Evolutionary conservation across 371 early-diverging fungal genomes (phyloP).

Genomic region (Parasitella parasitica): DNA sequence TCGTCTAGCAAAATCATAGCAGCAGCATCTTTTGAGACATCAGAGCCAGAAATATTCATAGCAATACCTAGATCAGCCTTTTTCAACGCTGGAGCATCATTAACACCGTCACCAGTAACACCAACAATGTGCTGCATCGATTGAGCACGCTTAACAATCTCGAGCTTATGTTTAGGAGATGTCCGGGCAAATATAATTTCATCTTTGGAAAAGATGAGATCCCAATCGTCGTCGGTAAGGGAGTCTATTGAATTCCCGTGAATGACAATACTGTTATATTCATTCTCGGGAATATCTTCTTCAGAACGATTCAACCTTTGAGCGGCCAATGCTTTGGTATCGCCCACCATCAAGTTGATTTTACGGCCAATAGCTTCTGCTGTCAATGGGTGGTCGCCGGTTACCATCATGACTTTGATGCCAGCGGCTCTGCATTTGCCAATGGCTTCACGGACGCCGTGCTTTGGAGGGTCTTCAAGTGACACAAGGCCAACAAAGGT

Average conservation of each 20-base stretch:
- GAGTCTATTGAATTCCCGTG: constrained; percentile 87
- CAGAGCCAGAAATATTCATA: constrained; percentile 93
- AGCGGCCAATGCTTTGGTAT: constrained; percentile 81
- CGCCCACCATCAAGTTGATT: constrained; percentile 87
- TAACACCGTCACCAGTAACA: constrained; percentile 93
- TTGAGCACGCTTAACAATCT: constrained; percentile 45
- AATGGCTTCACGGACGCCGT: constrained; percentile 96
- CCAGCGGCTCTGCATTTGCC: constrained; percentile 90
- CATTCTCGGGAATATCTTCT: constrained; percentile 70
- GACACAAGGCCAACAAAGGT: constrained; percentile 86
- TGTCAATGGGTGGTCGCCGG: constrained; percentile 94
- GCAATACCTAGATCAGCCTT: constrained; percentile 97
- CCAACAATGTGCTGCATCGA: constrained; percentile 44
- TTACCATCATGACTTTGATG: constrained; percentile 95
- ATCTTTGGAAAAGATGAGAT: constrained; percentile 46
- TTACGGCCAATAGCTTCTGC: constrained; percentile 86
- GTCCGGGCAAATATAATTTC: constrained; percentile 55
- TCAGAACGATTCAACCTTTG: constrained; percentile 58
- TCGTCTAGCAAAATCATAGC: constrained; percentile 96
- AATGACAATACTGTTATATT: constrained; percentile 88
- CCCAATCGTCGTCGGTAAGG: constrained; percentile 87
- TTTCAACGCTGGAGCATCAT: constrained; percentile 93
- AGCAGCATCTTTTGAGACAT: constrained; percentile 97
- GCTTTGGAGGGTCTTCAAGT: constrained; percentile 95
- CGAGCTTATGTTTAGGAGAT: constrained; percentile 54